These are phyloP conservation scores for Phyllosticta ampelicida DNA, from an alignment of 2,329 filamentous ascomycete genomes.

Conservation along the genomic window DNA sequence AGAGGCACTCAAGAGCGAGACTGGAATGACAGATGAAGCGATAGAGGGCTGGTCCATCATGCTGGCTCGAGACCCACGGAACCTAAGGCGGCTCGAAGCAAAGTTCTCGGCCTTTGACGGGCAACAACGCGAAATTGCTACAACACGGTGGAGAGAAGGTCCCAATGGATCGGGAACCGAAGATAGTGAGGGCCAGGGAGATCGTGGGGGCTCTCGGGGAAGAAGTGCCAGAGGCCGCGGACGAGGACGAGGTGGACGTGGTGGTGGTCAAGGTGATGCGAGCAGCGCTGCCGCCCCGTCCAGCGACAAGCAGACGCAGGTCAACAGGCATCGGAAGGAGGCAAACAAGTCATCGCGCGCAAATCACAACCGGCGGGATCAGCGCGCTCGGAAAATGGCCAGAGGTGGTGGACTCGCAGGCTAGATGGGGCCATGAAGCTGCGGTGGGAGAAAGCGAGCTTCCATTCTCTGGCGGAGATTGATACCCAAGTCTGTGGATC, in stretches of 20 bases:
- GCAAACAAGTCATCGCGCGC: conserved; percentile 70
- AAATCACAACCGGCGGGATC: conserved; percentile 77
- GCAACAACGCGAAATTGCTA: conserved; percentile 51
- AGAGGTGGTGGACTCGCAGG: conserved; percentile 43
- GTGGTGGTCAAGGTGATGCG: conserved; percentile 23
- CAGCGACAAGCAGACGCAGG: conserved; percentile 60
- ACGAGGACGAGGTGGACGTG: conserved; percentile 26
- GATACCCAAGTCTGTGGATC: neutral
- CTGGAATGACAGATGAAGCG: conserved; percentile 83
- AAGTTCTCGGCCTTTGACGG: conserved; percentile 57
- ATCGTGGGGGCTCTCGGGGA: conserved; percentile 34
- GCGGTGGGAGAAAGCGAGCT: neutral
- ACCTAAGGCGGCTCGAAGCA: conserved; percentile 58
- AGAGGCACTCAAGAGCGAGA: conserved; percentile 57
- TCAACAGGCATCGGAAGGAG: conserved; percentile 65
- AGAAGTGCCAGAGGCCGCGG: conserved; percentile 35
- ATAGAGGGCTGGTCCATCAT: conserved; percentile 93
- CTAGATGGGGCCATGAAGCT: conserved; percentile 12
- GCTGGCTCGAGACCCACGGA: conserved; percentile 60
- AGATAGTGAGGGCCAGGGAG: conserved; percentile 37
- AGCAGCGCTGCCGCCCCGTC: conserved; percentile 49
- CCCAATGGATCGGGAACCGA: conserved; percentile 47
- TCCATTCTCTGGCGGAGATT: neutral
- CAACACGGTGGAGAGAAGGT: conserved; percentile 53
- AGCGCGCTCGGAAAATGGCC: conserved; percentile 51